Percentiles rank a stretch among this genome's conserved stretches.
phyloP scores from a whole-genome alignment of 177 flowering plant genomes.

The Vitis hybrid region DNA sequence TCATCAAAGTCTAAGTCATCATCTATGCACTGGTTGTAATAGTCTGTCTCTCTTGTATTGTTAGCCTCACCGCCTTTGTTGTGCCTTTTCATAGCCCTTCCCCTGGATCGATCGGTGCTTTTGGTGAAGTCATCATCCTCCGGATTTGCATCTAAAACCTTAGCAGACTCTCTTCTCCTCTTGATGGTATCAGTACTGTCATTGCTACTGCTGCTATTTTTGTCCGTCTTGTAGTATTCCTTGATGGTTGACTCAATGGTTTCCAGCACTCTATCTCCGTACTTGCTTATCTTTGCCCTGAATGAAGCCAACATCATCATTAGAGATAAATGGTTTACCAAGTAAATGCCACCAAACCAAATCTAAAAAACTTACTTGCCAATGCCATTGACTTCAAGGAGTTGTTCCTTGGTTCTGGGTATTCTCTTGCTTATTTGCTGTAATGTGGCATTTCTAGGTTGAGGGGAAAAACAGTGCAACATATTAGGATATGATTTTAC shows the following conservation, averaged over 20 bases:
- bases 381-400: conserved; percentile 81
- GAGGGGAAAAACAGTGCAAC: background rate
- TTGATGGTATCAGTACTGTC: conserved; percentile 55
- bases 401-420: conserved; percentile 84
- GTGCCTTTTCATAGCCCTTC: conserved; percentile 33
- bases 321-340: background rate
- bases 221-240: conserved; percentile 43
- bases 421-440: conserved; percentile 62
- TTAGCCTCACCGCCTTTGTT: conserved; percentile 8
- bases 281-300: conserved; percentile 72
- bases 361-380: conserved; percentile 65
- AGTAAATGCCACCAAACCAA: background rate
- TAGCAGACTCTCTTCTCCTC: conserved; percentile 52
- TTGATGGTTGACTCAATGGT: conserved; percentile 68
- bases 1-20: conserved; percentile 54
- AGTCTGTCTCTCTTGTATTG: conserved; percentile 12
- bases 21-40: conserved; percentile 27
- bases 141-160: conserved; percentile 8
- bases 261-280: conserved; percentile 73
- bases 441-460: conserved; percentile 60
- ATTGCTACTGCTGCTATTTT: conserved; percentile 45
- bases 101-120: conserved; percentile 58
- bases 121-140: conserved; percentile 57
- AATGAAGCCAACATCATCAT: conserved; percentile 12
- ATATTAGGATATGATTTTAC: background rate